Conservation (phyloP, 1,284 basidiomycete species). For the Pisolithus thermaeus region DNA sequence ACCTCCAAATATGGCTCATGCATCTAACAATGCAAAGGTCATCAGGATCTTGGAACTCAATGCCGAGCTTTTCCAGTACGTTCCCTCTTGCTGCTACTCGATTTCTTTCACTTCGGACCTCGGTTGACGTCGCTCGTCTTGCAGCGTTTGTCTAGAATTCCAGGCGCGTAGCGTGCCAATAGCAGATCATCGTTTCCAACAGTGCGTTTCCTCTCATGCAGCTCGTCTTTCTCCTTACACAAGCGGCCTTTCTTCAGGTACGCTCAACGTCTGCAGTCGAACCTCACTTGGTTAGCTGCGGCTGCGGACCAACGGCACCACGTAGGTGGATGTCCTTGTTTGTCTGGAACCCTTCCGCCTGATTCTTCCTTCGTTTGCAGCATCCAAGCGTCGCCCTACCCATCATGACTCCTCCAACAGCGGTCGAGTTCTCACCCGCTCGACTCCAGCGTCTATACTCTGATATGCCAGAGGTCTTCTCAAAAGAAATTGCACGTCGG, state of each 20-base stretch:
- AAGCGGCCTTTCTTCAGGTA: slow-evolving; percentile 37
- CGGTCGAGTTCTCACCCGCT: slow-evolving; percentile 43
- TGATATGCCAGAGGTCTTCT: slow-evolving; percentile 55
- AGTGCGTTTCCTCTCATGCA: slow-evolving; percentile 39
- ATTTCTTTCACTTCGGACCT: not conserved
- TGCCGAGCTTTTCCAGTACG: slow-evolving; percentile 58
- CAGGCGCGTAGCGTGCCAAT: slow-evolving; percentile 45
- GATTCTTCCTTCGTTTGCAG: not conserved
- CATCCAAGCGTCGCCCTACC: slow-evolving; percentile 38
- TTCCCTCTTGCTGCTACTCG: not conserved
- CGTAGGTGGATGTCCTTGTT: slow-evolving; percentile 29
- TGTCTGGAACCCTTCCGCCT: too few species aligned
- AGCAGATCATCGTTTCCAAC: slow-evolving; percentile 47
- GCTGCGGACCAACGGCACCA: slow-evolving; percentile 51
- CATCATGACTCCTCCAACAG: slow-evolving; percentile 49
- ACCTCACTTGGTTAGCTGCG: slow-evolving; percentile 62
- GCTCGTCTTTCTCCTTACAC: slow-evolving; percentile 8
- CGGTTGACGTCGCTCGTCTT: not conserved
- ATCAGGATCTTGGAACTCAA: slow-evolving; percentile 59
- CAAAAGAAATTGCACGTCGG: slow-evolving; percentile 55
- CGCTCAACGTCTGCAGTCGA: slow-evolving; percentile 51
- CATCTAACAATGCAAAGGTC: slow-evolving; percentile 45
- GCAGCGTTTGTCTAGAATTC: slow-evolving; percentile 51
- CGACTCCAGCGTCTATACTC: slow-evolving; percentile 58
- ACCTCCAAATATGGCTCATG: slow-evolving; percentile 1